Percentiles rank a stretch among this genome's conserved stretches.
Conservation (phyloP, 495 filamentous ascomycete species). For the Eremomyces bilateralis region DNA sequence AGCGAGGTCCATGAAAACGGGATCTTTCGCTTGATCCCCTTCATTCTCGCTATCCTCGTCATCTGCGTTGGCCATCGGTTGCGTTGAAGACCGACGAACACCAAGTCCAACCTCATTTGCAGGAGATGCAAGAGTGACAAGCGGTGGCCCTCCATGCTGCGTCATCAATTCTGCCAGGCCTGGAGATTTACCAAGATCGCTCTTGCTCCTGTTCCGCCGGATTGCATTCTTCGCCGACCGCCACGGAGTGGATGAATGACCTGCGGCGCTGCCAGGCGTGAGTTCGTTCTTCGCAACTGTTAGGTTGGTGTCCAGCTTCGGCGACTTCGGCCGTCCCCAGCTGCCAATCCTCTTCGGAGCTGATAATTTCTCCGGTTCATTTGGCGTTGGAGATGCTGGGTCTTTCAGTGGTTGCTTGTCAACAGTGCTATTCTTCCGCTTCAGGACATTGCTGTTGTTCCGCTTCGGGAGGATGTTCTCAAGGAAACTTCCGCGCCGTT, state of each 20-base stretch:
- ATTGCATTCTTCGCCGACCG: slow-evolving; percentile 26
- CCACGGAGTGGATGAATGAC: slow-evolving; percentile 24
- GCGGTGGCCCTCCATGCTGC: slow-evolving; percentile 35
- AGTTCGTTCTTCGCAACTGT: slow-evolving; percentile 5
- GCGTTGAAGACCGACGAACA: slow-evolving; percentile 11
- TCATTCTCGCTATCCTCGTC: slow-evolving; percentile 30
- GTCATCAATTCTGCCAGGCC: slow-evolving; percentile 21
- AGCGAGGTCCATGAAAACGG: slow-evolving; percentile 20
- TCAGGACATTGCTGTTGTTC: slow-evolving; percentile 11
- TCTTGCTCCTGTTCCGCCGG: slow-evolving; percentile 48
- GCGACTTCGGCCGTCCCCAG: slow-evolving; percentile 13
- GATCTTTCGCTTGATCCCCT: slow-evolving; percentile 12
- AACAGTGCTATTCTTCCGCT: slow-evolving; percentile 4
- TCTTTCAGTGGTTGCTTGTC: neutral
- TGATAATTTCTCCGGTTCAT: neutral
- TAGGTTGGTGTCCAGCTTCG: slow-evolving; percentile 13
- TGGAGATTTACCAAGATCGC: slow-evolving; percentile 35
- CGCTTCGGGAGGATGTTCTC: slow-evolving; percentile 11
- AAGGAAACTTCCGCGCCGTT: slow-evolving; percentile 12
- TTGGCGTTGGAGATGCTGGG: neutral
- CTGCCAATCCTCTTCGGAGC: slow-evolving; percentile 12
- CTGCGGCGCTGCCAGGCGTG: slow-evolving; percentile 14
- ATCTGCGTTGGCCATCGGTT: slow-evolving; percentile 26
- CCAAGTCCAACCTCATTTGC: slow-evolving; percentile 11
- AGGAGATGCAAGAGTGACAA: slow-evolving; percentile 27